Conservation (phyloP, 2,329 filamentous ascomycete species). For the Lithohypha guttulata region DNA sequence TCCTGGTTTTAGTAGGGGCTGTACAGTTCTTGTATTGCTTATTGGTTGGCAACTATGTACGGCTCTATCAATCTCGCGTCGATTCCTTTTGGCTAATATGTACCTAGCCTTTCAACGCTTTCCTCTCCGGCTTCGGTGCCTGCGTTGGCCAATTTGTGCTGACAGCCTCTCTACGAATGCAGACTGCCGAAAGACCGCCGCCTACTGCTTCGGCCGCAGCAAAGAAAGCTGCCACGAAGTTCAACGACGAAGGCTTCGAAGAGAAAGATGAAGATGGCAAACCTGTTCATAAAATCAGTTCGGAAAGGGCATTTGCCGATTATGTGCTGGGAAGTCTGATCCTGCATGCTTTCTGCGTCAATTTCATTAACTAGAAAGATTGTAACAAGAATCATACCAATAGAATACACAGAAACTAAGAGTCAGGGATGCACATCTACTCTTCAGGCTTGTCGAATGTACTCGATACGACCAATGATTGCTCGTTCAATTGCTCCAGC, state of each 20-base stretch:
- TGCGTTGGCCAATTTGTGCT: conserved; percentile 97
- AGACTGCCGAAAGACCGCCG: conserved; percentile 53
- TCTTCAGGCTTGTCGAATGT: too few relatives aligned
- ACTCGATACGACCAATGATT: too few relatives aligned
- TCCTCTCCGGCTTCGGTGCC: conserved; percentile 86
- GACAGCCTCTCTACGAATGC: conserved; percentile 80
- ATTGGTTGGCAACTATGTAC: conserved; percentile 84
- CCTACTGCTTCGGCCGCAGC: conserved; percentile 27
- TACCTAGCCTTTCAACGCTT: conserved; percentile 88
- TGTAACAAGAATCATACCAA: neutral
- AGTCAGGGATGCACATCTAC: too few relatives aligned
- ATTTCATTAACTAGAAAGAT: conserved; percentile 86
- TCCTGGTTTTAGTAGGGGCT: conserved; percentile 73
- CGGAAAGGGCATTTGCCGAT: conserved; percentile 79
- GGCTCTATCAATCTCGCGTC: conserved; percentile 30
- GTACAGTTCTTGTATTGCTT: conserved; percentile 91
- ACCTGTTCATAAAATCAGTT: conserved; percentile 31
- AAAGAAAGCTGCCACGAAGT: conserved; percentile 47
- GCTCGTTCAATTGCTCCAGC: too few relatives aligned
- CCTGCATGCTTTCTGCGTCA: conserved; percentile 97
- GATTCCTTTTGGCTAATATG: conserved; percentile 3
- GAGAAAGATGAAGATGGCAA: conserved; percentile 18
- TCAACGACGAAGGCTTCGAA: conserved; percentile 20
- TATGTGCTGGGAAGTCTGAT: conserved; percentile 91
- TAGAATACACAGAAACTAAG: too few relatives aligned